Base-by-base conservation (phyloP, 1,139 yeast genomes). In the Candida tropicalis region DNA sequence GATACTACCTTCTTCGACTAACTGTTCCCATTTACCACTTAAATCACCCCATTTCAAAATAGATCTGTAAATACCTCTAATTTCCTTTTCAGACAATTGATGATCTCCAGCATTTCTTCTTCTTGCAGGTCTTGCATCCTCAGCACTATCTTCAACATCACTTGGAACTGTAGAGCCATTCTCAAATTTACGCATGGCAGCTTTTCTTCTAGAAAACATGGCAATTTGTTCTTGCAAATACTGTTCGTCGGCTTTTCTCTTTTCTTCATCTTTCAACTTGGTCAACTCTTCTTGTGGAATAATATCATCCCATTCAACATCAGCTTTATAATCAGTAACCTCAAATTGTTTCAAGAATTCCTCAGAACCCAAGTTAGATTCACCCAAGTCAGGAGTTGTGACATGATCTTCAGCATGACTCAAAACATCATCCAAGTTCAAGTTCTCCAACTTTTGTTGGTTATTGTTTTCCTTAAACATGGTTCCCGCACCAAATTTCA, bases 291-390 rank as follows among this genome's bases (percentile, higher is more conserved):
- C 97, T 52, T 89, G 95, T 1, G 99, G 99, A 56, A 95, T 95
- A 55, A 95, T 95, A 63, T 95, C 99, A 68, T 95, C 99, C 99
- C 99, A 95, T 53, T 90, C 95, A 47, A 93, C 90, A 63, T 95
- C 98, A 0, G 99, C 98, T 66, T 95, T 95, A 65, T 91, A 95
- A 64, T 95, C 99, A 0, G 99, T 95, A 43, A 95, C 99, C 65
- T 95, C 99, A 64, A 95, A 95, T 65, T 95, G 99, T 58, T 83
- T 89, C 67, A 95, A 77, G 60, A 95, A 95, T 66, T 95, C 99
- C 65, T 95, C 99, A 40, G 99, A 97, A 47, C 99, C 99, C 48
- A 95, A 75, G 58, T 93, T 95, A 12, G 97, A 88, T 59, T 95
- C 98, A 6, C 98, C 99, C 20, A 93, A 67, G 40, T 93, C 99